Conservation (phyloP, 768 basidiomycete species). For the Lactarius sanguifluus region DNA sequence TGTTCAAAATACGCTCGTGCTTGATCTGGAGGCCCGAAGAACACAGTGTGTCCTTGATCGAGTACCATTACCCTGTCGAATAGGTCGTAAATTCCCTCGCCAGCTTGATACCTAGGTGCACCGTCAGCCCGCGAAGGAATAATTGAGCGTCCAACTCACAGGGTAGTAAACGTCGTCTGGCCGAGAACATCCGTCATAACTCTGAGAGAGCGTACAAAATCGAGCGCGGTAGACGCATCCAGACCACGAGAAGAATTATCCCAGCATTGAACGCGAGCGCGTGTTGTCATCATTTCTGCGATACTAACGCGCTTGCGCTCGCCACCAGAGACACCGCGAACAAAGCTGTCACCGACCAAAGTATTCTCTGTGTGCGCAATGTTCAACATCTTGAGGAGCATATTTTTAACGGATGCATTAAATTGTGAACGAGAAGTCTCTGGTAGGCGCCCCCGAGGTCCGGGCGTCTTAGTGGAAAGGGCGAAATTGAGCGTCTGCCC, state of each 20-base stretch:
- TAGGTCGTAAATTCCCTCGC: slow-evolving; percentile 73
- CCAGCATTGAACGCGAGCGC: slow-evolving; percentile 81
- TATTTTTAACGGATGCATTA: slow-evolving; percentile 54
- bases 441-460: slow-evolving; percentile 68
- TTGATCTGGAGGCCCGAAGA: slow-evolving; percentile 71
- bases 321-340: slow-evolving; percentile 81
- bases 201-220: slow-evolving; percentile 78
- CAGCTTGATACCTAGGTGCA: slow-evolving; percentile 53
- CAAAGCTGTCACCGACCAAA: slow-evolving; percentile 84
- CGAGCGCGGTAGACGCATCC: slow-evolving; percentile 85
- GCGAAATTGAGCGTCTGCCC: slow-evolving; percentile 75
- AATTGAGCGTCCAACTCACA: slow-evolving; percentile 44
- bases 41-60: slow-evolving; percentile 78
- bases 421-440: slow-evolving; percentile 64
- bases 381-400: slow-evolving; percentile 77
- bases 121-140: slow-evolving; percentile 34
- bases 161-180: slow-evolving; percentile 76
- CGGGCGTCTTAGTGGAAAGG: slow-evolving; percentile 74
- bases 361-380: slow-evolving; percentile 79
- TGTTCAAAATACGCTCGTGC: slow-evolving; percentile 79
- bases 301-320: slow-evolving; percentile 83
- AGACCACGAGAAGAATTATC: slow-evolving; percentile 82
- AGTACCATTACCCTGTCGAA: slow-evolving; percentile 92
- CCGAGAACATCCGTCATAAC: slow-evolving; percentile 82
- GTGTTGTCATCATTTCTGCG: slow-evolving; percentile 85